phyloP scores from a whole-genome alignment of 2,329 filamentous ascomycete species.

The Mycogone perniciosa region DNA sequence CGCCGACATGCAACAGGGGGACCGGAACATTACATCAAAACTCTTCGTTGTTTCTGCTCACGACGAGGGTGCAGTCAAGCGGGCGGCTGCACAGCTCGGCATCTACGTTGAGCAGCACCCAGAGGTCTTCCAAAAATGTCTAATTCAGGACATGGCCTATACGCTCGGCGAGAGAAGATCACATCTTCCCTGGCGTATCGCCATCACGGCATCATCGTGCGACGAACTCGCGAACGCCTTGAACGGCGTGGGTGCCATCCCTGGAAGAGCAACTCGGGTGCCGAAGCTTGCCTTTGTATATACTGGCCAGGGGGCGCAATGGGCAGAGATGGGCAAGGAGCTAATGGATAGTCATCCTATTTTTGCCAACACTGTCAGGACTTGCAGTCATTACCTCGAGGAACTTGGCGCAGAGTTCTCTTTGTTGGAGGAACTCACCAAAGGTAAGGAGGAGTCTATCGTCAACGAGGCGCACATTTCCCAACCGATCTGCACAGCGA shows the following conservation, averaged over 20 bases:
- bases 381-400: conserved; percentile 27
- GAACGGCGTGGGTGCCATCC: conserved; percentile 25
- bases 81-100: conserved; percentile 26
- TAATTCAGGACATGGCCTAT: conserved; percentile 43
- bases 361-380: conserved; percentile 28
- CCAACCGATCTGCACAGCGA: conserved; percentile 39
- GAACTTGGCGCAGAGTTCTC: conserved; percentile 31
- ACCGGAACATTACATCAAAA: conserved; percentile 22
- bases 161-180: conserved; percentile 41
- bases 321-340: conserved; percentile 33
- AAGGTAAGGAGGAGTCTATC: conserved; percentile 26
- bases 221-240: conserved; percentile 40
- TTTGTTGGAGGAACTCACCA: conserved; percentile 31
- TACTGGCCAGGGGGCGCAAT: conserved; percentile 37
- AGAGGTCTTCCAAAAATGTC: conserved; percentile 35
- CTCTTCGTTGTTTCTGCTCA: conserved; percentile 39
- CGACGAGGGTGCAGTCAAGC: conserved; percentile 29
- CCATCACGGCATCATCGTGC: conserved; percentile 37
- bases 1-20: conserved; percentile 8
- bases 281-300: conserved; percentile 28
- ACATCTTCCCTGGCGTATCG: conserved; percentile 37
- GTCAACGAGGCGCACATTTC: conserved; percentile 35
- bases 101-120: conserved; percentile 37
- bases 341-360: conserved; percentile 29
- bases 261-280: conserved; percentile 13